Evolutionary conservation across 768 basidiomycete species (phyloP), one percentile per base, ranked within the genome.

Genomic region (Tylopilus vinaceipallidus): DNA sequence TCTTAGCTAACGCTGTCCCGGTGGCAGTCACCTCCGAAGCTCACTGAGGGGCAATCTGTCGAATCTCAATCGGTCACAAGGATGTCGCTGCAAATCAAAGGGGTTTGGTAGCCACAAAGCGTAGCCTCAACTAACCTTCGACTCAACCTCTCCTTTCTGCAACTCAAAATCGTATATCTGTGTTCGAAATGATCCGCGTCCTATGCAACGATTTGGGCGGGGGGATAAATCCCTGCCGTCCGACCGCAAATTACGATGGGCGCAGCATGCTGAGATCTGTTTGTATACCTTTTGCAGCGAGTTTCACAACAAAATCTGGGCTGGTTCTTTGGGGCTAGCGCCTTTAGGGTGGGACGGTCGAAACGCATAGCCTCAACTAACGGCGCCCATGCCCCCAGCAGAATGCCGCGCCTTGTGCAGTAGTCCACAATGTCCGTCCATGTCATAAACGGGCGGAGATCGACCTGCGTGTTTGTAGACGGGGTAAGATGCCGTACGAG

Each of bases 361-460:
- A 91, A 86, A 39, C 82, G 75, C 65, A 81, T 71, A 2, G 78
- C 84, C 11, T 79, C 42, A 13, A 53, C 52, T 7, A 47, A 26
- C 23, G 60, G 54, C 17, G 50, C 29, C 49, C 75, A 57, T 44
- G 82, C 86, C 74, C 88, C 80, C 10, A 89, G 72, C 10, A 77
- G 63, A 49, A 91, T 85, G 16, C 71, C 75, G 56, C 80, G 71
- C 52, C 78, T 63, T 45, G 71, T 72, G 64, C 82, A 85, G 29
- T 59, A 78, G 6, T 71, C 69, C 24, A 88, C 83, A 40, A 87
- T 79, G 40, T 83, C 79, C 17, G 68, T 71, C 36, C 82, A 75
- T 27, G 79, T 76, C 83, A 85, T 86, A 64, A 86, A 90, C 2
- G 85, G 88, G 66, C 89, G 78, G 20, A 80, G 61, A 57, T 82